Evolutionary conservation across 2,329 filamentous ascomycete genomes (phyloP).

Genomic region (Apiospora marii): DNA sequence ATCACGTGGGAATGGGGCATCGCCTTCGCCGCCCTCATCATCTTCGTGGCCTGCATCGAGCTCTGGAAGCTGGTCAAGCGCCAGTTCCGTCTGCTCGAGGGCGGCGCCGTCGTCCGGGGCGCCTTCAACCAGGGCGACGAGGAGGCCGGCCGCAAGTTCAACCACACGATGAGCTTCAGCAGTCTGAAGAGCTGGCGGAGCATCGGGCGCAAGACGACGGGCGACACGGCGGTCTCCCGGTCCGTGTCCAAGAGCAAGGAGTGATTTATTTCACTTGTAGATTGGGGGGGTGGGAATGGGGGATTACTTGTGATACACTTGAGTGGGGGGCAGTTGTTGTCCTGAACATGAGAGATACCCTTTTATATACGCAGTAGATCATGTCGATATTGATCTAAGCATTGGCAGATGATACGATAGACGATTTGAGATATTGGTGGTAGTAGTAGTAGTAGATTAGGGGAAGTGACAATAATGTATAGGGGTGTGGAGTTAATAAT

Average conservation of each 20-base stretch:
- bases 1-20: constrained; percentile 82
- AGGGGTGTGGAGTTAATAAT: constrained; percentile 2
- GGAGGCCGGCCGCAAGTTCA: constrained; percentile 52
- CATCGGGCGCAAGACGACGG: constrained; percentile 42
- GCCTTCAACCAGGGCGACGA: constrained; percentile 61
- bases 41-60: constrained; percentile 75
- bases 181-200: constrained; percentile 55
- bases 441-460: background rate
- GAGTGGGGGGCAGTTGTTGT: background rate
- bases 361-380: constrained; percentile 8
- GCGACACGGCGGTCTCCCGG: constrained; percentile 27
- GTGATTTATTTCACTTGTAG: background rate
- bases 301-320: constrained; percentile 5
- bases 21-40: constrained; percentile 66
- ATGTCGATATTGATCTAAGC: background rate
- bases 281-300: background rate
- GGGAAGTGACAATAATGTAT: background rate
- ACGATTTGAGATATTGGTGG: background rate
- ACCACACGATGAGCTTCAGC: constrained; percentile 58
- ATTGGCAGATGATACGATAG: background rate
- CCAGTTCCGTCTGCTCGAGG: constrained; percentile 58
- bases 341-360: constrained; percentile 18
- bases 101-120: constrained; percentile 57
- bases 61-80: constrained; percentile 76
- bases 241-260: constrained; percentile 6